Conservation (phyloP, 73 alveolate genomes). For the Urostyla sp. region DNA sequence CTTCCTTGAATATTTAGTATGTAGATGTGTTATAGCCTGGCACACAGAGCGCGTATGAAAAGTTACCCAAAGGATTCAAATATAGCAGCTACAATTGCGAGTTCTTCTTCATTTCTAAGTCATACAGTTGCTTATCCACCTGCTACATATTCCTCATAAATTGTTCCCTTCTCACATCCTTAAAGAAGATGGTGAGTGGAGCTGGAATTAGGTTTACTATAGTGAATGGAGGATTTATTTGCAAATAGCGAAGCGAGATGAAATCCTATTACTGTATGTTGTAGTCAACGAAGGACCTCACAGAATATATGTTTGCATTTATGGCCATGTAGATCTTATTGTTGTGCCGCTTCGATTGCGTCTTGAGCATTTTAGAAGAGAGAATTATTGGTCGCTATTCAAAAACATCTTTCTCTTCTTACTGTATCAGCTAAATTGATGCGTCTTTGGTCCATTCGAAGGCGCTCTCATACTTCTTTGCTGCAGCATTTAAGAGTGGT, state of each 20-base stretch:
- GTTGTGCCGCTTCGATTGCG: neutral
- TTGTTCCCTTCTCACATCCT: constrained; percentile 12
- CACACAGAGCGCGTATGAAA: constrained; percentile 22
- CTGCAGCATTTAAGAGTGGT: constrained; percentile 22
- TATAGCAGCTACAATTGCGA: constrained; percentile 14
- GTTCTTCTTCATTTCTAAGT: constrained; percentile 41
- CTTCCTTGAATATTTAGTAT: neutral
- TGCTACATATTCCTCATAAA: neutral
- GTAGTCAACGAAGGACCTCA: constrained; percentile 35
- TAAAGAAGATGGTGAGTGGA: constrained; percentile 3
- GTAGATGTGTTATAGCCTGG: constrained; percentile 49
- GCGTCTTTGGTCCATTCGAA: constrained; percentile 46
- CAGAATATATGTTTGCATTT: constrained; percentile 38
- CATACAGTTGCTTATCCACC: constrained; percentile 2
- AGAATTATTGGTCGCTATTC: constrained; percentile 25
- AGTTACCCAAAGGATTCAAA: constrained; percentile 40
- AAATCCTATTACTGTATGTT: constrained; percentile 46
- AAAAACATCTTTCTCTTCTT: constrained; percentile 59
- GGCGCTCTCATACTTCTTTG: neutral
- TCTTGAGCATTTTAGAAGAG: constrained; percentile 14
- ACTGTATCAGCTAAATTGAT: neutral
- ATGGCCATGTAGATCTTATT: neutral
- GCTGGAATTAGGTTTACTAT: constrained; percentile 40
- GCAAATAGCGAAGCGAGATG: constrained; percentile 30
- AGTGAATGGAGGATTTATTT: constrained; percentile 45